Evolutionary conservation across 345 rosid genomes (phyloP).

Genomic region (Litchi chinensis): DNA sequence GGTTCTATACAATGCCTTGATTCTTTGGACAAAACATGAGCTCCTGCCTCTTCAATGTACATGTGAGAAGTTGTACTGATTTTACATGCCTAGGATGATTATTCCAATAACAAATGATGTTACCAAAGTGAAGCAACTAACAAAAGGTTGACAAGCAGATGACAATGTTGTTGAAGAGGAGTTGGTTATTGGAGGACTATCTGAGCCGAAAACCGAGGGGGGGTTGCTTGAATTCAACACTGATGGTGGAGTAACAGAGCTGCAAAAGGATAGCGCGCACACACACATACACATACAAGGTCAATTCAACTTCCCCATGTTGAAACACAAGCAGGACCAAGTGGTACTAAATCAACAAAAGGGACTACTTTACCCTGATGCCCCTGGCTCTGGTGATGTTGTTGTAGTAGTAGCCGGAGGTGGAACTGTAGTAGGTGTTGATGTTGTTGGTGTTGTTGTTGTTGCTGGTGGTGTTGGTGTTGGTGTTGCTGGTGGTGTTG

Average conservation of each 20-base stretch:
- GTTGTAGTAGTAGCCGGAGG: constrained; percentile 48
- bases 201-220: constrained; percentile 37
- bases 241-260: constrained; percentile 51
- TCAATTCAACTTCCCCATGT: not conserved
- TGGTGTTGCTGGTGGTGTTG: constrained; percentile 39
- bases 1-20: constrained; percentile 11
- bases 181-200: constrained; percentile 38
- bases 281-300: not conserved
- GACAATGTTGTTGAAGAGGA: constrained; percentile 40
- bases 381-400: constrained; percentile 43
- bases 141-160: constrained; percentile 27
- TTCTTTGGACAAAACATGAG: constrained; percentile 16
- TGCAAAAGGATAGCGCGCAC: constrained; percentile 15
- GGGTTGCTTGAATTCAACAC: constrained; percentile 55
- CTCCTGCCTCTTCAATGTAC: constrained; percentile 24
- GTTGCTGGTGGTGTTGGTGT: too few species aligned
- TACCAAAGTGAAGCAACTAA: constrained; percentile 28
- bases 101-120: constrained; percentile 31
- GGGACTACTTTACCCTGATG: constrained; percentile 42
- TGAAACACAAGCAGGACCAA: not conserved
- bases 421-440: constrained; percentile 15
- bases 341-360: not conserved
- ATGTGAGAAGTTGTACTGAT: constrained; percentile 15
- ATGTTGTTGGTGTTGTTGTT: constrained; percentile 14
- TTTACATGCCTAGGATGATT: constrained; percentile 27